Evolutionary conservation across 441 rosid genomes (phyloP).

Genomic region (Eruca vesicaria): DNA sequence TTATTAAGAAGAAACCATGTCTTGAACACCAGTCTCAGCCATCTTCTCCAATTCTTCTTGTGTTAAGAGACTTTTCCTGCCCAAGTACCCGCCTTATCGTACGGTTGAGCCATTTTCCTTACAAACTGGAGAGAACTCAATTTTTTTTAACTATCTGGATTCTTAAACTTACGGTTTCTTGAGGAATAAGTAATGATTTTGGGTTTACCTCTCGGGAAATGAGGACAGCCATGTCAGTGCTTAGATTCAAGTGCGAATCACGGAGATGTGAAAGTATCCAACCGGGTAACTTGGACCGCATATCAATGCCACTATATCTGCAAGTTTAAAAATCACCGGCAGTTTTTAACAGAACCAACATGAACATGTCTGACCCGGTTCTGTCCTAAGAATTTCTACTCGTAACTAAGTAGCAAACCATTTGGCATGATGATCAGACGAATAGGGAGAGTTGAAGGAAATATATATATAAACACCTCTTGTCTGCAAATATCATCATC

Average conservation of each 20-base stretch:
- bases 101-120: constrained; percentile 95
- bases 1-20: constrained; percentile 55
- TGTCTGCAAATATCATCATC: constrained; percentile 99
- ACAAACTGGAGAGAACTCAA: no score
- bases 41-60: constrained; percentile 89
- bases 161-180: no score
- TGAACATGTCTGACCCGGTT: not conserved
- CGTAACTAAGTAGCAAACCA: not conserved
- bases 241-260: constrained; percentile 84
- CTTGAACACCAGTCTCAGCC: constrained; percentile 53
- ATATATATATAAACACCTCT: constrained; percentile 54
- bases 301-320: constrained; percentile 97
- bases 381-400: not conserved
- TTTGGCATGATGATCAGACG: not conserved
- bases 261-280: constrained; percentile 91
- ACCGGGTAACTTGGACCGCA: constrained; percentile 88
- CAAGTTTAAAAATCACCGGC: constrained; percentile 1
- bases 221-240: constrained; percentile 98
- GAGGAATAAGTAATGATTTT: not conserved
- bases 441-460: not conserved
- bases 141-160: no score
- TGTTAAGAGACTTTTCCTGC: constrained; percentile 70
- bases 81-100: constrained; percentile 63
- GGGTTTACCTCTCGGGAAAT: constrained; percentile 82
- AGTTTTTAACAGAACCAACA: not conserved